These are phyloP conservation scores for Eucalyptus microcorys DNA, from an alignment of 345 rosid genomes.

Conservation along the genomic window DNA sequence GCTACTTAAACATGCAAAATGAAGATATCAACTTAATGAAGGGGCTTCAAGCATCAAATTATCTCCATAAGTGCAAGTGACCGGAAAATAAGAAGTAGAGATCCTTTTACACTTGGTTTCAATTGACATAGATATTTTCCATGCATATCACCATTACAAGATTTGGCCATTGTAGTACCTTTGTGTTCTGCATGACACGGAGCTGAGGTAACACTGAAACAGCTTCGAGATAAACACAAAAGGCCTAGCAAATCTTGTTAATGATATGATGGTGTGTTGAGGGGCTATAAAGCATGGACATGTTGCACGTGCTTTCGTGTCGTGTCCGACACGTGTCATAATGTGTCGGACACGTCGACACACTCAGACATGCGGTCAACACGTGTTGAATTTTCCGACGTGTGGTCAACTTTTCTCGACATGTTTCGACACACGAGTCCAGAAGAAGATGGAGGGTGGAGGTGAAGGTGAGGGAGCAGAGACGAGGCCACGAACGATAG, in stretches of 20 bases:
- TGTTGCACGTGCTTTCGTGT: fast-evolving
- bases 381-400: too few species aligned
- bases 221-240: conserved; percentile 91
- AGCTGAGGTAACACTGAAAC: conserved; percentile 82
- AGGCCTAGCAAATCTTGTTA: conserved; percentile 82
- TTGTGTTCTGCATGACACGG: conserved; percentile 92
- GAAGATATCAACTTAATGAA: not conserved
- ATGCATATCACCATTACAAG: not conserved
- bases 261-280: conserved; percentile 75
- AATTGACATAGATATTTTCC: not conserved
- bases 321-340: too few species aligned
- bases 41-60: not conserved
- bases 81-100: not conserved
- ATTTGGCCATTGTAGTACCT: conserved; percentile 19
- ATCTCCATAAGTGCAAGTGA: not conserved
- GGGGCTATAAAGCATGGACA: conserved; percentile 4
- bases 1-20: not conserved
- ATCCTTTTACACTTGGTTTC: not conserved
- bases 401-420: too few species aligned
- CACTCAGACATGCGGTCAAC: too few species aligned
- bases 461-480: too few species aligned
- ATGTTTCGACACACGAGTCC: fast-evolving
- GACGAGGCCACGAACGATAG: fast-evolving
- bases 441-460: too few species aligned
- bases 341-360: too few species aligned